Evolutionary conservation across 768 basidiomycete genomes (phyloP).

Genomic region (Phlebiopsis flavidoalba): DNA sequence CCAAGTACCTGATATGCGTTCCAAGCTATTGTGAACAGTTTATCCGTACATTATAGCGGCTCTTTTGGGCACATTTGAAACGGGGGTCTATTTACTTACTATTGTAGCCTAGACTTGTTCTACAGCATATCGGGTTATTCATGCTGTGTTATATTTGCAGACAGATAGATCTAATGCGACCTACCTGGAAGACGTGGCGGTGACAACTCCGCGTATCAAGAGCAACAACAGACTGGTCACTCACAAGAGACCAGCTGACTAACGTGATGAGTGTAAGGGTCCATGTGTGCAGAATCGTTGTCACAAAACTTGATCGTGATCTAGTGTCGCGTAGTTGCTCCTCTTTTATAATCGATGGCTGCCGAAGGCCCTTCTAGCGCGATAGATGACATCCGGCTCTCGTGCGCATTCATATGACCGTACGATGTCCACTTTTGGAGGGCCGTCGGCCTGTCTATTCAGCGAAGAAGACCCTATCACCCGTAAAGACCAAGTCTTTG

Average conservation of each 20-base stretch:
- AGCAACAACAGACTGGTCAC: neutral
- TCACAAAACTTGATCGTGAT: neutral
- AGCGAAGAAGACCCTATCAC: neutral
- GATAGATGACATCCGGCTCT: neutral
- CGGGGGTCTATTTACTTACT: slow-evolving; percentile 36
- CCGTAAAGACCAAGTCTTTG: neutral
- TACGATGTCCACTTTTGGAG: neutral
- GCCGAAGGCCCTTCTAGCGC: neutral
- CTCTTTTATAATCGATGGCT: neutral
- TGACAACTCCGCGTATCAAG: slow-evolving; percentile 7
- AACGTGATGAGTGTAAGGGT: neutral
- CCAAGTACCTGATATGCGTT: slow-evolving; percentile 55
- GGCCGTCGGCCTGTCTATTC: neutral
- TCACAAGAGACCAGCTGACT: neutral
- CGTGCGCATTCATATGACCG: neutral
- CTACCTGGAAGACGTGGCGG: slow-evolving; percentile 11
- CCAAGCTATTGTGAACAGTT: slow-evolving; percentile 41
- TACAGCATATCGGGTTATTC: neutral
- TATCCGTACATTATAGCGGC: neutral
- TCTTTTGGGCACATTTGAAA: neutral
- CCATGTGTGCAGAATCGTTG: neutral
- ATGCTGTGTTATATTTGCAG: no score
- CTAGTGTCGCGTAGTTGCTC: neutral
- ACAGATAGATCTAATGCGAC: neutral
- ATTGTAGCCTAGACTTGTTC: slow-evolving; percentile 55